Base-by-base conservation (phyloP, 2,329 filamentous ascomycete genomes). In the Botrytis aclada region DNA sequence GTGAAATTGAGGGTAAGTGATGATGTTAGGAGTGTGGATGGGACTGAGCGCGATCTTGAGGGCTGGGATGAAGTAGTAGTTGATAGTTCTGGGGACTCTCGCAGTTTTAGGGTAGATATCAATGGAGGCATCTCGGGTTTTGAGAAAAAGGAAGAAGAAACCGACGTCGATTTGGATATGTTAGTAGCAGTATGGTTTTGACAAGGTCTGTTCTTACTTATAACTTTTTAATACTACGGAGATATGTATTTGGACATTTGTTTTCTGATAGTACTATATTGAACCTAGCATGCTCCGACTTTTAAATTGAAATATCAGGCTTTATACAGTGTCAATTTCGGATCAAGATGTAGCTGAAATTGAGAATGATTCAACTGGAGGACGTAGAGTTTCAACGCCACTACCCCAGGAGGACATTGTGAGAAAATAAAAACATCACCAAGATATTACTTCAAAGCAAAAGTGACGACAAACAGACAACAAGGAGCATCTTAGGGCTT, bases 141-240 rank as follows among this genome's bases (percentile, higher is more conserved):
- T 12, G 47, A 56, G 4, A 25, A 12, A 5, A 45, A 69, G 18
- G 63, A 51, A 45, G 22, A 54, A 32, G 71, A 47, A 60, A 45
- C n/a, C 34, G 66, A 51, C 10, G 54, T 58, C 2, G 65, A 58
- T 62, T 51, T 67, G 63, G 73, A 73, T 61, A 56, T 63, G 61
- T 70, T 73, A 43, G 34, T 72, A 32, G 74, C 56, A 18, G 62
- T 75, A 39, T 73, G 64, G 67, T 61, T 64, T 58, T 60, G 32
- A 72, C 54, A 20, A 7, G 47, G 39, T 56, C 47, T 69, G n/a
- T 69, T 67, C 29, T 20, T 41, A 25, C 8, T 69, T 41, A 56
- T 56, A 69, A 37, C 47, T 25, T 56, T 67, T 69, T 43, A 56
- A 56, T 69, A 69, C n/a, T 54, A 41, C 34, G 20, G 16, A 8